These are phyloP conservation scores for Halenospora varia DNA, from an alignment of 495 filamentous ascomycete species.

Conservation along the genomic window DNA sequence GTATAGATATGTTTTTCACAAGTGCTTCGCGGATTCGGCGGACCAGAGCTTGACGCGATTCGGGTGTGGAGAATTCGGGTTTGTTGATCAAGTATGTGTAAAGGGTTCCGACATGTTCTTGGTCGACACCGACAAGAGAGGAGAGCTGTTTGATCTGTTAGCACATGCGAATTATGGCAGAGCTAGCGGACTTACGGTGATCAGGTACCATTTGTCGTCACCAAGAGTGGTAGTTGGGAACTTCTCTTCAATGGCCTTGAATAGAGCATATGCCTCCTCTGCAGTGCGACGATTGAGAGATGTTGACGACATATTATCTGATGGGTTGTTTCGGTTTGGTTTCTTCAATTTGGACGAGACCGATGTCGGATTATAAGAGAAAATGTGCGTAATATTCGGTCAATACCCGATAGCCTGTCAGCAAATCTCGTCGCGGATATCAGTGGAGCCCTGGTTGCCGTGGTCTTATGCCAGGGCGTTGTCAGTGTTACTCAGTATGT, in stretches of 20 bases:
- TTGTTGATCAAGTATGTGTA: constrained; percentile 46
- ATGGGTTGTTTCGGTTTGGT: no score
- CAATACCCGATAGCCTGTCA: no score
- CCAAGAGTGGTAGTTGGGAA: constrained; percentile 45
- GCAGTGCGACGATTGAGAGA: constrained; percentile 24
- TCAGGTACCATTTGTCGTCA: constrained; percentile 53
- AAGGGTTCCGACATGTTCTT: constrained; percentile 42
- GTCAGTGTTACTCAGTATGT: no score
- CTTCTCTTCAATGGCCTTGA: constrained; percentile 45
- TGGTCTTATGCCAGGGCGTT: no score
- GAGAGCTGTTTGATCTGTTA: constrained; percentile 27
- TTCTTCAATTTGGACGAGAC: no score
- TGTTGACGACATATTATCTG: no score
- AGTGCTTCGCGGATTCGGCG: constrained; percentile 49
- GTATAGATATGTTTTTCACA: constrained; percentile 45
- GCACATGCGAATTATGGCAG: background rate
- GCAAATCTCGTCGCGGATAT: no score
- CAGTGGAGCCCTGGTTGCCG: no score
- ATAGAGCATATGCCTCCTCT: constrained; percentile 34
- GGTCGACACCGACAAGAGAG: constrained; percentile 40
- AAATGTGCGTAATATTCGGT: no score
- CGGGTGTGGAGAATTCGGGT: constrained; percentile 31
- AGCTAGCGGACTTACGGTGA: constrained; percentile 35
- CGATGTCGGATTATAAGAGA: no score
- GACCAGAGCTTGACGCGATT: constrained; percentile 40